Percentiles rank a stretch among this genome's conserved stretches.
These are phyloP conservation scores for Trametes pubescens DNA, from an alignment of 1,284 basidiomycete genomes.

Conservation along the genomic window DNA sequence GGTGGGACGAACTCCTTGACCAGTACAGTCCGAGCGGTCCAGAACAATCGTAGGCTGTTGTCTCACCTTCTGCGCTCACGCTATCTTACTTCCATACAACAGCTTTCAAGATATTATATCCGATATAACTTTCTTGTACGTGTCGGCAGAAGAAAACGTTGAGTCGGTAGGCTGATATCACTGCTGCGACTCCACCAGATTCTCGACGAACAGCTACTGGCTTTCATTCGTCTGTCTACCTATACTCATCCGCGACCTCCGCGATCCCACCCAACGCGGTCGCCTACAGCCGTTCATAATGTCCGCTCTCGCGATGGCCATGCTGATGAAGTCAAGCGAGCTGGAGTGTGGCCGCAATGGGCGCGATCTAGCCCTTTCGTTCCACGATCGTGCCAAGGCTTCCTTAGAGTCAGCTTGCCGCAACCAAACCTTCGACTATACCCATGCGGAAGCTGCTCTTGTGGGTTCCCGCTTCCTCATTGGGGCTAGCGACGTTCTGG, in stretches of 20 bases:
- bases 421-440: conserved; percentile 62
- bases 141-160: conserved; percentile 11
- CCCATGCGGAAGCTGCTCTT: conserved; percentile 76
- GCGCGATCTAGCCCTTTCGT: conserved; percentile 58
- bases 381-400: conserved; percentile 62
- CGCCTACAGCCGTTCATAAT: conserved; percentile 75
- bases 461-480: conserved; percentile 49
- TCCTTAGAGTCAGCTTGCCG: conserved; percentile 61
- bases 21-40: conserved; percentile 51
- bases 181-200: conserved; percentile 45
- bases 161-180: not conserved
- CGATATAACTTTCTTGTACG: conserved; percentile 66
- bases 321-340: conserved; percentile 77
- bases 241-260: conserved; percentile 61
- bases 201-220: conserved; percentile 60
- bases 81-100: conserved; percentile 23
- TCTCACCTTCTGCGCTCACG: conserved; percentile 1
- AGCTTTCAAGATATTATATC: conserved; percentile 61
- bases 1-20: conserved; percentile 71
- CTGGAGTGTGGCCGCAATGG: conserved; percentile 60
- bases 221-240: conserved; percentile 71
- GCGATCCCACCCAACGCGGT: conserved; percentile 55
- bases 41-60: conserved; percentile 53
- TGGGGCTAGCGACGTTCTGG: too few relatives aligned
- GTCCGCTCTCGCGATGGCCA: conserved; percentile 72